Base-by-base conservation (phyloP, 2,329 filamentous ascomycete species). In the Hypoxylon sp. region DNA sequence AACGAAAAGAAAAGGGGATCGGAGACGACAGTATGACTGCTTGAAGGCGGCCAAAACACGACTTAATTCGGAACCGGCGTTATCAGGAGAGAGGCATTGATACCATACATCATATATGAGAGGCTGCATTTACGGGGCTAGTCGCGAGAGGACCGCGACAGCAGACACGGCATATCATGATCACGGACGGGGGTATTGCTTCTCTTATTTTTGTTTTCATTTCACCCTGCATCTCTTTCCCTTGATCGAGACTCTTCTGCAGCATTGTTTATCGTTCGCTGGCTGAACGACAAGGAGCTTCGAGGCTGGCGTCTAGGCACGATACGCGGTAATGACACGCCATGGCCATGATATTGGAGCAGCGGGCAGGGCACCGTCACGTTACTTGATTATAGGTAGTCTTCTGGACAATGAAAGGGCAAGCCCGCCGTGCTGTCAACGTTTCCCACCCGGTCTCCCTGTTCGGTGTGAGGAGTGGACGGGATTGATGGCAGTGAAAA, bases 1-100 rank as follows among this genome's bases (percentile, higher is more conserved):
- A 75, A 62, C 69, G 72, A 10, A 75, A 74, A 51, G 72, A 74
- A 18, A 71, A 69, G 54, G 70, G 70, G 4, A 35, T 66, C 6
- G 65, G 60, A 9, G 70, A 72, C 35, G 70, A 72, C 37, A 66
- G 63, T 41, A 62, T 67, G 51, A 48, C 52, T 42, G 55, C 51
- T 26, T 70, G 48, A 41, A 21, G n/a, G 4, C 13, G 2, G 27
- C n/a, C 29, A 33, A 18, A 45, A 26, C 27, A 41, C 41, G 47
- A 52, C 47, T 56, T 61, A 46, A 51, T 66, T 59, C 48, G 52
- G 52, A 50, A 51, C 48, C 55, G 64, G 66, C 66, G 65, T 68
- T 68, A 64, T 54, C 37, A 48, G 51, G 51, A 46, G 46, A 61
- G 65, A 56, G 59, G 54, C 64, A 69, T 67, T 68, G 67, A 68